Evolutionary conservation across 768 basidiomycete genomes (phyloP), one percentile per base, ranked within the genome.

Genomic region (Mycena kentingensis): DNA sequence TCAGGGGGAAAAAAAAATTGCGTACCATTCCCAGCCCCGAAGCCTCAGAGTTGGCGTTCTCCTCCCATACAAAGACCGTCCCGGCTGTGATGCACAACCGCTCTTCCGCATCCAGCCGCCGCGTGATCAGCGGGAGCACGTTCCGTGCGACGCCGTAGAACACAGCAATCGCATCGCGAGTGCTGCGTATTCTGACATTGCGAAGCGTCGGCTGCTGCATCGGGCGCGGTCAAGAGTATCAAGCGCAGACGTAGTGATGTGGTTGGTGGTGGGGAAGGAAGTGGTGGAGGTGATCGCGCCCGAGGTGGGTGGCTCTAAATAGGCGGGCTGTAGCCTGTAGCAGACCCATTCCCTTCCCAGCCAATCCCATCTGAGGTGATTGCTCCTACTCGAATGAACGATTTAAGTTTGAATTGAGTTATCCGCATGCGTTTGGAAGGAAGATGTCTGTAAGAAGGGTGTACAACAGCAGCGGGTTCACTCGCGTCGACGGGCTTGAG

Each of bases 41-140:
- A 26, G 77, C 78, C 64, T 90, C 88, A n/a, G 86, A 83, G 65
- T 87, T 89, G 6, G 89, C 87, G 22, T 87, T 85, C 60, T 93
- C 90, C 65, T 93, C 90, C 90, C 90, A 93, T 55, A 92, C 87
- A 60, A 90, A 92, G 21, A 91, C 87, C 60, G 88, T 88, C 22
- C 90, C 90, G 0, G 90, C 80, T 16, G 77, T 60, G 62, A 93
- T 87, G 16, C 81, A 81, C 41, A 84, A 76, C 35, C 90, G 81
- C 67, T 92, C 90, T 65, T 91, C 88, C 37, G 86, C 86, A 65
- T 92, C 90, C 60, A 93, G 79, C 7, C 90, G 84, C 50, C 90
- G 82, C 19, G 86, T 88, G 64, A 90, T 89, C 64, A 92, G 79
- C 42, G 88, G 87, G 36, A 91, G 75, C 50, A 75, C 65, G 61